Base-by-base conservation (phyloP, 257 asterid genomes). In the Fraxinus excelsior region DNA sequence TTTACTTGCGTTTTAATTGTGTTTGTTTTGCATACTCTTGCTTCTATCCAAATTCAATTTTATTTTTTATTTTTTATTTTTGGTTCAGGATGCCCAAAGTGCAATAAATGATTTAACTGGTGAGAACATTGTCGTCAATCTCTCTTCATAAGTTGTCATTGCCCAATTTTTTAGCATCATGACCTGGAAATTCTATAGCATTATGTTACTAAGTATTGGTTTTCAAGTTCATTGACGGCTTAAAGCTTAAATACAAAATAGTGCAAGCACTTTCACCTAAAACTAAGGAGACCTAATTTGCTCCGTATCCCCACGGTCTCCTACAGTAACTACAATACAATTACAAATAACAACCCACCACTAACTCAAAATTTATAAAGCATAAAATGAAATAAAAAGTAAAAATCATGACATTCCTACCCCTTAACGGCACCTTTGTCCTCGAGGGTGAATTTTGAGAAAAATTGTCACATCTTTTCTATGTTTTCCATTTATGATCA, bases 91-190 rank as follows among this genome's bases (percentile, higher is more conserved):
- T 80, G 99, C 99, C 60, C 99, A 93, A 80, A 85, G 92, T 75
- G 99, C 98, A 71, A 91, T 95, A 62, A 95, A 93, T 77, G 97
- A 95, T 79, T 76, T 90, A 79, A 89, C 94, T 74, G 99, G 99
- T 95, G 70, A 84, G 87, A 78, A 38, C 38, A 71, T 64, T 79
- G 35, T 73, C 11, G 26, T 72, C 26, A 56, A n/a, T 74, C 84
- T 49, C 29, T 26, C 21, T 65, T 66, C 40, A 70, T 34, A 56
- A 7, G 7, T 62, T 25, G 16, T 25, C 23, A 0, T 53, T 53
- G 64, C 64, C 25, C 68, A 10, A 58, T n/a, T 1, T n/a, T 58
- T 7, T n/a, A 58, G 23, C 3, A 58, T 58, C 4, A 1, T 21
- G 66, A 23, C 13, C 3, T 58, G 66, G 8, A n/a, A 58, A 56